Evolutionary conservation across 1,284 basidiomycete genomes (phyloP).

Genomic region (Puccinia coronata): DNA sequence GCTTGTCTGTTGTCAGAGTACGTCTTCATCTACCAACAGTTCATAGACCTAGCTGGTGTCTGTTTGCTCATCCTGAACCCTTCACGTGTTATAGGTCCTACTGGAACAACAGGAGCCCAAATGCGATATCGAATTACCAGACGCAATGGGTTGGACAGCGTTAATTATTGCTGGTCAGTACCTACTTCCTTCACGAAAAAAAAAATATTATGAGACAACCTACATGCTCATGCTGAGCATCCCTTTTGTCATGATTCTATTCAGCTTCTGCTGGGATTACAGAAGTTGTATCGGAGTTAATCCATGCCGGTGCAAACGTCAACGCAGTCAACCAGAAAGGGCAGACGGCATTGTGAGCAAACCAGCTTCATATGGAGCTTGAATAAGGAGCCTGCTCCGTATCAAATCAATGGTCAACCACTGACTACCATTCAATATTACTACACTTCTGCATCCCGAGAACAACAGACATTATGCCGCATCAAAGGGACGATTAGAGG

Average conservation of each 20-base stretch:
- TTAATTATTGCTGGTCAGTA: slow-evolving; percentile 77
- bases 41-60: no score
- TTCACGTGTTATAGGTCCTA: slow-evolving; percentile 7
- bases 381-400: neutral
- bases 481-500: slow-evolving; percentile 83
- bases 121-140: slow-evolving; percentile 59
- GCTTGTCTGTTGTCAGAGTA: slow-evolving; percentile 42
- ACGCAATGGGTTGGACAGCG: slow-evolving; percentile 79
- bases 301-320: slow-evolving; percentile 81
- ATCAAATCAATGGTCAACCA: no score
- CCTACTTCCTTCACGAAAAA: neutral
- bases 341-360: slow-evolving; percentile 75
- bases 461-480: slow-evolving; percentile 81
- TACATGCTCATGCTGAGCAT: slow-evolving; percentile 25
- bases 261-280: slow-evolving; percentile 78
- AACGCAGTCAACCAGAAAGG: slow-evolving; percentile 81
- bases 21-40: neutral
- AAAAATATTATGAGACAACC: neutral
- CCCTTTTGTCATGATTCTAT: slow-evolving; percentile 43
- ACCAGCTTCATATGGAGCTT: neutral
- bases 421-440: neutral
- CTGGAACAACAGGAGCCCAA: slow-evolving; percentile 45
- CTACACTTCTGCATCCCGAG: neutral
- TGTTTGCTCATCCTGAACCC: neutral
- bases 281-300: slow-evolving; percentile 73